A percentile compares a stretch with the other conserved stretches of the same genome.
Evolutionary conservation across 1,284 basidiomycete genomes (phyloP).

Genomic region (Rhodotorula sp.): DNA sequence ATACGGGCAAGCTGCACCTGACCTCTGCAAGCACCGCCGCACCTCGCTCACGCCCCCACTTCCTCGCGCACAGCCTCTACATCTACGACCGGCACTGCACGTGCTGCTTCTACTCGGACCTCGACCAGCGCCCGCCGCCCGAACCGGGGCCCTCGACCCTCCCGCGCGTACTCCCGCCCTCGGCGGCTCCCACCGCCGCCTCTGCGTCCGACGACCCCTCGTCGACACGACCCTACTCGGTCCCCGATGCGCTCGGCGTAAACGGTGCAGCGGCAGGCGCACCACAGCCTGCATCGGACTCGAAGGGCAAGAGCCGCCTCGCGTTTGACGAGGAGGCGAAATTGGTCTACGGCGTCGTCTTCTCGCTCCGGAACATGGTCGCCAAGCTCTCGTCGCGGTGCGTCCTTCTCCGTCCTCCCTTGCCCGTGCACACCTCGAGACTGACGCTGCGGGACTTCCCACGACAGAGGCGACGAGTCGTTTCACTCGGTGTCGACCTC

Average conservation of each 20-base stretch:
- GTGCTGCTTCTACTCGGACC: slow-evolving; percentile 30
- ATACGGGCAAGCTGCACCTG: slow-evolving; percentile 31
- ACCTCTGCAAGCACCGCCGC: not conserved
- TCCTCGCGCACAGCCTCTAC: slow-evolving; percentile 63
- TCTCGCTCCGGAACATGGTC: slow-evolving; percentile 90
- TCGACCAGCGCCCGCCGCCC: slow-evolving; percentile 1
- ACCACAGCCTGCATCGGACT: not conserved
- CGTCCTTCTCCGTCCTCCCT: not conserved
- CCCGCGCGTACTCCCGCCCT: slow-evolving; percentile 61
- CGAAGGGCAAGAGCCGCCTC: slow-evolving; percentile 53
- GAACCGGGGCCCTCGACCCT: slow-evolving; percentile 62
- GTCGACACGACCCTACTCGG: slow-evolving; percentile 57
- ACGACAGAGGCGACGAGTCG: slow-evolving; percentile 69
- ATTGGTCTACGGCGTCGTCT: slow-evolving; percentile 91
- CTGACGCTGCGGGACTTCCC: not conserved
- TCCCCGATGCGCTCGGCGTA: slow-evolving; percentile 57
- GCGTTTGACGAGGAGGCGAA: slow-evolving; percentile 98
- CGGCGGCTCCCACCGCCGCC: not conserved
- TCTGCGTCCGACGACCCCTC: slow-evolving; percentile 34
- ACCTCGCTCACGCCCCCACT: no score
- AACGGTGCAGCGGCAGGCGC: no score
- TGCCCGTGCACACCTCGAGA: not conserved
- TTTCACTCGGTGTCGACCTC: slow-evolving; percentile 91
- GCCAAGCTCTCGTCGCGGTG: slow-evolving; percentile 66
- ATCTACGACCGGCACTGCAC: slow-evolving; percentile 68